phyloP scores from a whole-genome alignment of 306 rosid genomes.

The Cucumis cinereus region DNA sequence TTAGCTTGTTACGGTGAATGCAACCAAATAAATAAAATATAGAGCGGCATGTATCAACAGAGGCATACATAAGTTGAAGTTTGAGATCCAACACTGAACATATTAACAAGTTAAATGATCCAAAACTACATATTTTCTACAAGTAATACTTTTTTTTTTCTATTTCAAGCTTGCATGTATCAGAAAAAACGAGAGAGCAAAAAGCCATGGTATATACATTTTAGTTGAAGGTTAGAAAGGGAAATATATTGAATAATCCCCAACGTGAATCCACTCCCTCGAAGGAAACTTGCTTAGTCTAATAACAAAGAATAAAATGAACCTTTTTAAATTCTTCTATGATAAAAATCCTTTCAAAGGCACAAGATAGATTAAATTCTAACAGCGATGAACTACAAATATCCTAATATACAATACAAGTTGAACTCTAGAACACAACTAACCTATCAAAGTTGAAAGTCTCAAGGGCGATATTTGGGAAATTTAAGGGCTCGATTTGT shows the following conservation, averaged over 20 bases:
- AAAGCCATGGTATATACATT: not conserved
- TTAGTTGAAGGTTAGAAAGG: not conserved
- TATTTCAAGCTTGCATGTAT: not conserved
- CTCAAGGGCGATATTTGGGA: not conserved
- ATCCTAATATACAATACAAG: not conserved
- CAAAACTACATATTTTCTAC: not conserved
- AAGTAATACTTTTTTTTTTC: not conserved
- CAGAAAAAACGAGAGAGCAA: not conserved
- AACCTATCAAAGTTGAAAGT: not conserved
- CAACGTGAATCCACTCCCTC: not conserved
- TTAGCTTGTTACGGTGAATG: not conserved
- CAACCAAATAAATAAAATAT: not conserved
- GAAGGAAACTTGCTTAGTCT: not conserved
- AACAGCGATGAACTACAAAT: not conserved
- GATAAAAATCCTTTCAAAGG: not conserved
- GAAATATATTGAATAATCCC: not conserved
- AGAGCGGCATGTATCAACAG: not conserved
- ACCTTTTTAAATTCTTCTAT: not conserved
- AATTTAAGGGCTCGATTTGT: not conserved
- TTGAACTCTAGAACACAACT: not conserved
- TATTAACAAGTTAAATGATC: not conserved
- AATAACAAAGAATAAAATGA: not conserved
- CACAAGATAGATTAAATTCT: not conserved
- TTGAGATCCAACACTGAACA: not conserved
- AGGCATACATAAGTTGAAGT: not conserved